Evolutionary conservation across 2,329 filamentous ascomycete genomes (phyloP), one percentile per base, ranked within the genome.

Genomic region (Domatiomyces catenatus): DNA sequence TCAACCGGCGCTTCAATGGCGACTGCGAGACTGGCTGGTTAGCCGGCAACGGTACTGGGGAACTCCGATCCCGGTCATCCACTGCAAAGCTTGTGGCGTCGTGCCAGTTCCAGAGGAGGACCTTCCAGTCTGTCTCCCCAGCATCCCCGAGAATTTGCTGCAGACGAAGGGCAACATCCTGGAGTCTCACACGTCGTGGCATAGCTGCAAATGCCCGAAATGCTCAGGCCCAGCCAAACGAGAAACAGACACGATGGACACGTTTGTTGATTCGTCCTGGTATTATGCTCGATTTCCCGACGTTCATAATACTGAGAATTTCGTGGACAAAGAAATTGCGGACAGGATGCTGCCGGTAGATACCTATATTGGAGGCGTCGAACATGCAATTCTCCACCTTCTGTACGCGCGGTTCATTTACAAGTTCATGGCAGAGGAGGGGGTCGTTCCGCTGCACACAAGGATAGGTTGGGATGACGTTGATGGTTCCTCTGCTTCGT

Each of bases 211-310:
- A 2, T 94, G 88, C 62, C 88, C 88, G 18, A 67, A 60, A 46
- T 94, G 88, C 60, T 69, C 75, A 15, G 73, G 76, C 1, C 68
- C 78, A 20, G 88, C 86, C 5, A 83, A 80, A 63, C 77, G 88
- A 56, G 88, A 94, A 57, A 94, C 88, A 0, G 88, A 94, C 64
- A 94, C 88, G 2, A 94, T 94, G 88, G 88, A 94, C 65, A 94
- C 88, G 0, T 94, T 94, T 67, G 88, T 94, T 54, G 88, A 94
- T 67, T 94, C 87, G 1, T 93, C 87, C 49, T 94, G 88, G 88
- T 94, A 94, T 66, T 94, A 82, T 61, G 79, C 89, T 68, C 78
- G 86, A 10, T 94, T 87, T 59, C 67, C 81, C 24, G 86, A 93
- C 59, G 71, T 84, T 1, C 71, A 79, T 17, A 89, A 92, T 57